Base-by-base conservation (phyloP, 2,329 filamentous ascomycete genomes). In the Emergomyces pasteurianus region DNA sequence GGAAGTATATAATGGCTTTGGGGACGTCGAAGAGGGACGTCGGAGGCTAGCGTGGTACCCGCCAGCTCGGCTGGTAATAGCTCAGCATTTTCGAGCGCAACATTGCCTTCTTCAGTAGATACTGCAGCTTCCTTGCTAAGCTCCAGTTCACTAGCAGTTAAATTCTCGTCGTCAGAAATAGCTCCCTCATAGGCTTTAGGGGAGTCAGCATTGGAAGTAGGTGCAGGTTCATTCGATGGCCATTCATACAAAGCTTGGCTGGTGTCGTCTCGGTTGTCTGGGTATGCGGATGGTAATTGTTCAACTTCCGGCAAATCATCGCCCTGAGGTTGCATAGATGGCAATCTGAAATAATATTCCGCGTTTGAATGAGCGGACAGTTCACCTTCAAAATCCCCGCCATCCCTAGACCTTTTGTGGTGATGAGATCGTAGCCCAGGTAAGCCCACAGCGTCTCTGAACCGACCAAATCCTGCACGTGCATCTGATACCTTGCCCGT, bases 401-500 rank as follows among this genome's bases (percentile, higher is more conserved):
- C 69, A 7, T 77, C 75, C 63, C 72, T 74, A 12, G 71, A 67
- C 53, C 69, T 66, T 58, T 72, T 75, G 52, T 73, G 71, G 49
- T 75, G 70, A 65, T 78, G 74, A 26, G 73, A 75, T 26, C 75
- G 75, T 49, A 73, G 69, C 31, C 70, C 67, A 16, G 71, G 71
- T 4, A 74, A 58, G 1, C 89, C 89, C 42, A 96, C 88, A 2
- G 86, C 90, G 70, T 92, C 90, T 69, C 92, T 92, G 71, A 96
- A 91, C 42, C 89, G 86, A 1, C 88, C 89, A 60, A 96, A 81
- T 0, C 91, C 90, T 60, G 87, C 90, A 54, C 88, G 86, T 53
- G 90, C 89, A 73, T 95, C 90, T 64, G 83, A 88, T 70, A 89
- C 87, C 65, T 88, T 87, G 5, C 84, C 89, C 2, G 87, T 87